Evolutionary conservation across 352 stramenopile genomes (phyloP).

Genomic region (Phytopythium montanum): DNA sequence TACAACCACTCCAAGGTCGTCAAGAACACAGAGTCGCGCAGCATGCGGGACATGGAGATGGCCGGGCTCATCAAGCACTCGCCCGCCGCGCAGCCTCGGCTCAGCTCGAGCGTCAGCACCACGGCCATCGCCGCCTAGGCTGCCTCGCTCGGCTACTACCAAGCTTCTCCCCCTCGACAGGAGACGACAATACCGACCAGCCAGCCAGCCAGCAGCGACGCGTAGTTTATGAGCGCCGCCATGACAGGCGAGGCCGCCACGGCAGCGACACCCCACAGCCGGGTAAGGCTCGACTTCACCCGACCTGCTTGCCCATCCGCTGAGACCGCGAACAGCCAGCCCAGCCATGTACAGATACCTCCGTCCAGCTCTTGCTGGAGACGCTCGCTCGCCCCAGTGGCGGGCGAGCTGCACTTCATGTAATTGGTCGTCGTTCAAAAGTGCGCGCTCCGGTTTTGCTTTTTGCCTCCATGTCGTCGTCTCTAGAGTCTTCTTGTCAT

Average conservation of each 20-base stretch:
- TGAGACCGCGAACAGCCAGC: neutral
- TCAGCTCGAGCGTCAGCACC: conserved; percentile 12
- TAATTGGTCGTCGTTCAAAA: neutral
- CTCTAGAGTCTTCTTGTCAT: neutral
- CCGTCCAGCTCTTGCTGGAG: neutral
- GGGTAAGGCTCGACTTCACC: neutral
- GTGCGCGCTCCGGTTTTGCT: neutral
- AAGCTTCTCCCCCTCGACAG: neutral
- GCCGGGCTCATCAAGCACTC: conserved; percentile 38
- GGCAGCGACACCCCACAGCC: neutral
- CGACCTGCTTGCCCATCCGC: neutral
- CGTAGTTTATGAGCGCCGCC: conserved; percentile 2
- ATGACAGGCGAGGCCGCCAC: neutral
- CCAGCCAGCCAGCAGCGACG: neutral
- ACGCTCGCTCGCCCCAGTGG: neutral
- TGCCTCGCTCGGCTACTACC: neutral
- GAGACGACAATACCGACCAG: neutral
- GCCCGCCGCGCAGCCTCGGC: conserved; percentile 11
- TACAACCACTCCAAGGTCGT: conserved; percentile 73
- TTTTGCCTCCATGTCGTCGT: neutral
- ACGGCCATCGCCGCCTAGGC: neutral
- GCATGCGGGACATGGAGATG: conserved; percentile 73
- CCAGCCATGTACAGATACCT: conserved; percentile 4
- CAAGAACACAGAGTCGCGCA: conserved; percentile 67
- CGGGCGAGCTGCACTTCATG: no score